Evolutionary conservation across 257 asterid genomes (phyloP).

Genomic region (Solanum sitiens): DNA sequence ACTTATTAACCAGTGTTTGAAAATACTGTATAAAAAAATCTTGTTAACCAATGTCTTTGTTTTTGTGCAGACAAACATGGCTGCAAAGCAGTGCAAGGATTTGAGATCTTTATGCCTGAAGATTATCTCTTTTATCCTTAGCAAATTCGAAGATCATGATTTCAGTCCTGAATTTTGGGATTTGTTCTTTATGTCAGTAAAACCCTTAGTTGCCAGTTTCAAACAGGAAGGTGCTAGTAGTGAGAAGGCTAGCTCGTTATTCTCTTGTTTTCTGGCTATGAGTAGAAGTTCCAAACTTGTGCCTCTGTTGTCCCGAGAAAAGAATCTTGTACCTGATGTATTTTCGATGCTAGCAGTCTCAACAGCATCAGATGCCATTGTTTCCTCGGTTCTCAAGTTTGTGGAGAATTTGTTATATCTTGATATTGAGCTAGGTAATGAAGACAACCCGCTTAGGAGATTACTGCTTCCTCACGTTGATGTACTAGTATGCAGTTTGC

Average conservation of each 20-base stretch:
- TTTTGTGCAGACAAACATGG: conserved; percentile 41
- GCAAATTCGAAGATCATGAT: conserved; percentile 53
- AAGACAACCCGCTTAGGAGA: conserved; percentile 32
- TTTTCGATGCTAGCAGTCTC: conserved; percentile 59
- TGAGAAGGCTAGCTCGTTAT: conserved; percentile 79
- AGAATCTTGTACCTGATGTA: conserved; percentile 73
- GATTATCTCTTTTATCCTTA: conserved; percentile 50
- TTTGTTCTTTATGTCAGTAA: conserved; percentile 52
- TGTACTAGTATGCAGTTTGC: conserved; percentile 60
- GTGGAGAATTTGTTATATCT: conserved; percentile 71
- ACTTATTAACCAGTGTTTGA: neutral
- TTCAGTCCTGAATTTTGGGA: conserved; percentile 71
- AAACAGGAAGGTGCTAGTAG: conserved; percentile 78
- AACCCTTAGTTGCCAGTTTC: conserved; percentile 56
- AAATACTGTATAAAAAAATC: neutral
- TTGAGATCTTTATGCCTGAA: conserved; percentile 82
- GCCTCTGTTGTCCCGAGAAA: conserved; percentile 47
- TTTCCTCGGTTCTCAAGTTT: conserved; percentile 61
- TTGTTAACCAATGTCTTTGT: conserved; percentile 9
- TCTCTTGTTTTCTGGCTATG: conserved; percentile 87
- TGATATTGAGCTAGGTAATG: conserved; percentile 44
- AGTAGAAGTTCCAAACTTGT: conserved; percentile 71
- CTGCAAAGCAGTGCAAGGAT: conserved; percentile 67
- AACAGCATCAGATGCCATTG: conserved; percentile 61
- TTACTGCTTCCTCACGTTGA: conserved; percentile 61